These are phyloP conservation scores for Inosperma sp. DNA, from an alignment of 768 basidiomycete species.

Conservation along the genomic window DNA sequence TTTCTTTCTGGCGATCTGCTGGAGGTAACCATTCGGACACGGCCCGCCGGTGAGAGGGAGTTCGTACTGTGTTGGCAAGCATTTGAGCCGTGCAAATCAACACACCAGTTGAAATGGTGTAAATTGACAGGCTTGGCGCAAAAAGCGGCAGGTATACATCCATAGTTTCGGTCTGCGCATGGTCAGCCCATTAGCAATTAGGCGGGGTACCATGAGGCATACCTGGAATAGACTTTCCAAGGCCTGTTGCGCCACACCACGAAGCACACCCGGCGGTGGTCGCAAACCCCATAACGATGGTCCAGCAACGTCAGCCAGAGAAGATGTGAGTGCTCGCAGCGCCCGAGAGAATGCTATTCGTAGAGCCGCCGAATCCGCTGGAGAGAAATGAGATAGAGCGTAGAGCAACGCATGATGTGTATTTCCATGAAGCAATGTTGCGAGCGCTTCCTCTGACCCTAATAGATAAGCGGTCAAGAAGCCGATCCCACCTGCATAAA, in stretches of 20 bases:
- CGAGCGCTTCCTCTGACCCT: constrained; percentile 62
- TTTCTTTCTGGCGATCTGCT: constrained; percentile 48
- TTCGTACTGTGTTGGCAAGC: constrained; percentile 49
- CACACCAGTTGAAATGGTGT: constrained; percentile 26
- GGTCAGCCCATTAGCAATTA: constrained; percentile 3
- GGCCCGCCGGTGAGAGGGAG: constrained; percentile 42
- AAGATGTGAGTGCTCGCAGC: constrained; percentile 52
- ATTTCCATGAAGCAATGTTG: constrained; percentile 50
- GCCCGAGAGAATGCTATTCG: constrained; percentile 60
- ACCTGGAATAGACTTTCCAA: constrained; percentile 62
- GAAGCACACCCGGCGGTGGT: constrained; percentile 39
- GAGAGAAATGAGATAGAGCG: constrained; percentile 49
- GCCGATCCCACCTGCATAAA: background rate
- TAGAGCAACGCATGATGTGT: constrained; percentile 59
- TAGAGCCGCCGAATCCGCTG: constrained; percentile 36
- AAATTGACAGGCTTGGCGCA: constrained; percentile 29
- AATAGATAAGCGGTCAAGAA: background rate
- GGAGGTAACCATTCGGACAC: constrained; percentile 63
- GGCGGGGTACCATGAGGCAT: background rate
- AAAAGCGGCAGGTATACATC: constrained; percentile 68
- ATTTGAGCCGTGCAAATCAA: constrained; percentile 55
- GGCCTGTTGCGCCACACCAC: constrained; percentile 50
- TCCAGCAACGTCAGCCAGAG: constrained; percentile 64
- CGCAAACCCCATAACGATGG: constrained; percentile 64
- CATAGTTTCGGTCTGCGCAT: constrained; percentile 48